These are phyloP conservation scores for Colletotrichum somersetense DNA, from an alignment of 2,329 filamentous ascomycete species.

Conservation along the genomic window DNA sequence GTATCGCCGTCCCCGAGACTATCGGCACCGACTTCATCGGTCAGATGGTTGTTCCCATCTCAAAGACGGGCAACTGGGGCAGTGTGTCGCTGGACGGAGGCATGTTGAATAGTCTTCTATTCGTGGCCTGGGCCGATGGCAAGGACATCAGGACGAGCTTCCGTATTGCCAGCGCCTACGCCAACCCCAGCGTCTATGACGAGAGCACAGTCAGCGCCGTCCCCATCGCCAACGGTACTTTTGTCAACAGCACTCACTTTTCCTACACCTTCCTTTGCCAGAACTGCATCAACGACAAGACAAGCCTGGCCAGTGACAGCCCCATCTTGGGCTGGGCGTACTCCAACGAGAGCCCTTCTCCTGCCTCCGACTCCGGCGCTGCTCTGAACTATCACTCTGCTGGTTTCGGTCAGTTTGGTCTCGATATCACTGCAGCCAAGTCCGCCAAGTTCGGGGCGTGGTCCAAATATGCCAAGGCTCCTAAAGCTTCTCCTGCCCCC, in stretches of 20 bases:
- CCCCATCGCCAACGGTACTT: slow-evolving; percentile 64
- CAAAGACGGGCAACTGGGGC: slow-evolving; percentile 58
- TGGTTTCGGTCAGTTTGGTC: slow-evolving; percentile 54
- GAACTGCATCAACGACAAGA: slow-evolving; percentile 55
- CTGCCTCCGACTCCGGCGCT: slow-evolving; percentile 49
- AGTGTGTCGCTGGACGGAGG: slow-evolving; percentile 60
- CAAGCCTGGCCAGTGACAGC: slow-evolving; percentile 47
- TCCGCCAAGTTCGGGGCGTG: slow-evolving; percentile 47
- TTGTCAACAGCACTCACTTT: slow-evolving; percentile 64
- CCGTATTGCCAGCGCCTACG: slow-evolving; percentile 55
- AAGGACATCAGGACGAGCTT: slow-evolving; percentile 53
- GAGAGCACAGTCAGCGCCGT: slow-evolving; percentile 53
- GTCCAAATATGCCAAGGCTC: slow-evolving; percentile 36
- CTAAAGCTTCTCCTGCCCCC: slow-evolving; percentile 24
- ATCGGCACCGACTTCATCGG: slow-evolving; percentile 66
- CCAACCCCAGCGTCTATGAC: slow-evolving; percentile 60
- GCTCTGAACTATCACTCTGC: slow-evolving; percentile 56
- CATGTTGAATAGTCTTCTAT: slow-evolving; percentile 62
- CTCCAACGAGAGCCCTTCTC: slow-evolving; percentile 50
- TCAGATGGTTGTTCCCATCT: slow-evolving; percentile 58
- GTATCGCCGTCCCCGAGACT: slow-evolving; percentile 63
- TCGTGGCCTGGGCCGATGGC: slow-evolving; percentile 63
- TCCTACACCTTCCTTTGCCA: slow-evolving; percentile 67
- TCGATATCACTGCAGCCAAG: slow-evolving; percentile 50
- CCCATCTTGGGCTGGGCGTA: slow-evolving; percentile 56